phyloP scores from a whole-genome alignment of 176 grass and related monocot genomes.

The Triticum urartu region DNA sequence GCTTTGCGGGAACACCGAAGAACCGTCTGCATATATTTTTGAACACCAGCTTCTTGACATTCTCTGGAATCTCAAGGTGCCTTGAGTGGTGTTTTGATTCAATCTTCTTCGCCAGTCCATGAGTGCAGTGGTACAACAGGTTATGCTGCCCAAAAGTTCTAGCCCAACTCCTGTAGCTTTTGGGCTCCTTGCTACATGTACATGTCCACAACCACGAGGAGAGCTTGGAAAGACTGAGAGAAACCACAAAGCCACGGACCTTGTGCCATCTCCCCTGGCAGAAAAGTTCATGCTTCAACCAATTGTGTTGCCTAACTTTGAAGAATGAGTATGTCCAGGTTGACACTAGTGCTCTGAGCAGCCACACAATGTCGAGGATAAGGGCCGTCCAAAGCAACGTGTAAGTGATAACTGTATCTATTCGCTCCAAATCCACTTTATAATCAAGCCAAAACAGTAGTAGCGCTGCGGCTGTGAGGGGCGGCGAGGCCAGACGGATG shows the following conservation, averaged over 20 bases:
- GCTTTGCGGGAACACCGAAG: neutral
- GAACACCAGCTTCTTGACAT: neutral
- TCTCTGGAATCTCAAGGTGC: neutral
- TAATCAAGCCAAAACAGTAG: neutral
- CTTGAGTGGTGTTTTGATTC: neutral
- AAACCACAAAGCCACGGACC: neutral
- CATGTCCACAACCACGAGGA: too few relatives aligned
- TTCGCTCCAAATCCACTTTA: neutral
- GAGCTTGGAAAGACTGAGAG: neutral
- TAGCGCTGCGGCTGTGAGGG: neutral
- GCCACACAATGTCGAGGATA: neutral
- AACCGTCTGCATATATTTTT: neutral
- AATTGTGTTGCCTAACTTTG: neutral
- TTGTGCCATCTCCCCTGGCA: neutral
- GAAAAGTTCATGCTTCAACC: neutral
- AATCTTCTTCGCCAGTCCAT: neutral
- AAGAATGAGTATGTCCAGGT: neutral
- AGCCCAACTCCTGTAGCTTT: neutral
- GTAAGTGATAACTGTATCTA: slow-evolving; percentile 37
- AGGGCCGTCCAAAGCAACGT: neutral
- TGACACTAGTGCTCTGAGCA: neutral
- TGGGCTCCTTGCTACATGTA: neutral
- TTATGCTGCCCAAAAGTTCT: neutral
- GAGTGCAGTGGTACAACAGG: neutral
- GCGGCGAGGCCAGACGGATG: slow-evolving; percentile 16